Percentiles rank a stretch among this genome's conserved stretches.
Conservation (phyloP, 345 rosid species). For the Ceriops decandra region DNA sequence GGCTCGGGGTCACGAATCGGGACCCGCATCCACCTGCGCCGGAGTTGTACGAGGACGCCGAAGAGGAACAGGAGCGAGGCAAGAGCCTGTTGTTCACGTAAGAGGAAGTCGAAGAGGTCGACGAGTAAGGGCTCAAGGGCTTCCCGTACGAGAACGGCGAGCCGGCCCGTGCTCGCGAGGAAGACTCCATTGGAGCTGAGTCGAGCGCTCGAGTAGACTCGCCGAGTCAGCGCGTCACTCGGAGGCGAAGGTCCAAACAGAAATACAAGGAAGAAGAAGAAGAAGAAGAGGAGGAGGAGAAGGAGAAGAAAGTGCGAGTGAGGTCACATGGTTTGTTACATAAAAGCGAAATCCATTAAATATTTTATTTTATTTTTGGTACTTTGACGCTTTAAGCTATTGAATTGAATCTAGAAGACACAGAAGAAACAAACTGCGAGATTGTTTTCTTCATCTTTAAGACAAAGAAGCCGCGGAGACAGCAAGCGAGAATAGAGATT, state of each 20-base stretch:
- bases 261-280: slow-evolving; percentile 17
- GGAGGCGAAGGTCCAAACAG: slow-evolving; percentile 14
- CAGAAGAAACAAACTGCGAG: slow-evolving; percentile 23
- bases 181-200: slow-evolving; percentile 56
- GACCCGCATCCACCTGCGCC: slow-evolving; percentile 43
- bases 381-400: slow-evolving; percentile 10
- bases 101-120: slow-evolving; percentile 75
- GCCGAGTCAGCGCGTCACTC: slow-evolving; percentile 35
- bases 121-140: slow-evolving; percentile 74
- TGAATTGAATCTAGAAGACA: neutral
- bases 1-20: slow-evolving; percentile 82
- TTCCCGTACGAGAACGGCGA: slow-evolving; percentile 79
- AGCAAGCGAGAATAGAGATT: slow-evolving; percentile 6
- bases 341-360: slow-evolving; percentile 48
- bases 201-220: slow-evolving; percentile 29
- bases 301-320: slow-evolving; percentile 55
- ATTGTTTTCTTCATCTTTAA: slow-evolving; percentile 68
- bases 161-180: slow-evolving; percentile 80
- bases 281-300: no score
- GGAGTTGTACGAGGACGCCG: slow-evolving; percentile 53
- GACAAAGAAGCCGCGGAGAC: slow-evolving; percentile 53
- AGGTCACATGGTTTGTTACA: slow-evolving; percentile 72
- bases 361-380: slow-evolving; percentile 5
- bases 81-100: slow-evolving; percentile 48
- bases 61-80: slow-evolving; percentile 76